Evolutionary conservation across 768 basidiomycete species (phyloP).

Genomic region (Podaxis sp.): DNA sequence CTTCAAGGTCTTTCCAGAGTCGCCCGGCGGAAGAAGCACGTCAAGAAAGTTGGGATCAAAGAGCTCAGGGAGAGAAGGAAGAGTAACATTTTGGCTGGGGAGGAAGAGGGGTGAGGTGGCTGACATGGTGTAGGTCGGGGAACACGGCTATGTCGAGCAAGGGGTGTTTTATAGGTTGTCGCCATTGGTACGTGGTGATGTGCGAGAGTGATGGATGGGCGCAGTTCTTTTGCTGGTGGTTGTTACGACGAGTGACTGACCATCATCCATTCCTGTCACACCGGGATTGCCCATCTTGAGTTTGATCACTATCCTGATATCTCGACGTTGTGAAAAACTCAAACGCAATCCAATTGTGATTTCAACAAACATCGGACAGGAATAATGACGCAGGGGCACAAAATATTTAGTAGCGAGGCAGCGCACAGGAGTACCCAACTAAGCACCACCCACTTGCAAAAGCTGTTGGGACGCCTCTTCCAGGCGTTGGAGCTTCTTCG

Average conservation of each 20-base stretch:
- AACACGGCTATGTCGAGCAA: neutral
- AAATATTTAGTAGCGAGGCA: neutral
- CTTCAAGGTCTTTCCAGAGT: neutral
- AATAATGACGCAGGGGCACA: neutral
- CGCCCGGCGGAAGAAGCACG: constrained; percentile 39
- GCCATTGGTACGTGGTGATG: neutral
- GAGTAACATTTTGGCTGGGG: constrained; percentile 40
- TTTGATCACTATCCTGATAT: too few species aligned
- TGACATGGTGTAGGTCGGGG: neutral
- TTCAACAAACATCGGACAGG: neutral
- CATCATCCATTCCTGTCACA: too few species aligned
- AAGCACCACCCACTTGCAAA: constrained; percentile 10
- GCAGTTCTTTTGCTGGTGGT: neutral
- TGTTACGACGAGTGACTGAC: too few species aligned
- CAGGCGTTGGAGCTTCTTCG: constrained; percentile 52
- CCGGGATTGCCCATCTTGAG: too few species aligned
- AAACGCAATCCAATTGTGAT: too few species aligned
- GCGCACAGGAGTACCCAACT: neutral
- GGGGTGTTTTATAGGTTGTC: neutral
- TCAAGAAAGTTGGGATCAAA: constrained; percentile 56
- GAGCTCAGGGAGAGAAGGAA: constrained; percentile 61
- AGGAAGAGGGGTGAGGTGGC: constrained; percentile 21
- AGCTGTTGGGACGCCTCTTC: constrained; percentile 15
- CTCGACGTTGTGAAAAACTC: too few species aligned
- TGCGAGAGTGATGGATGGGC: neutral